Percentiles rank a stretch among this genome's conserved stretches.
phyloP scores from a whole-genome alignment of 2,329 filamentous ascomycete genomes.

The Cladosporium sp. region DNA sequence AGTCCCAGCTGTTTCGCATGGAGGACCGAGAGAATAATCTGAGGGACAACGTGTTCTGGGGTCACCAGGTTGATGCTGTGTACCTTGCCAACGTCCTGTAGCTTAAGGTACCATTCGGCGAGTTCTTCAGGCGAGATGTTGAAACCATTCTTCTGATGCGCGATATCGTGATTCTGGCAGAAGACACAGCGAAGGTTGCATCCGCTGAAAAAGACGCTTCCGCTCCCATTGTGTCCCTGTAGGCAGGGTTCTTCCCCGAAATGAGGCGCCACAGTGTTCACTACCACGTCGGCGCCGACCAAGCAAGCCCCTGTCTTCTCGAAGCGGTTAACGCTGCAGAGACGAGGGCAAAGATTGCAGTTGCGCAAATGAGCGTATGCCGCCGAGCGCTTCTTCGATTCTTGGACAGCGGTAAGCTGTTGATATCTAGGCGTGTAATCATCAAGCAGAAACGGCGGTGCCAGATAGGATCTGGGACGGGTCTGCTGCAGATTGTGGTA shows the following conservation, averaged over 20 bases:
- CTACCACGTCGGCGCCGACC: slow-evolving; percentile 69
- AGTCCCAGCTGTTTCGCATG: slow-evolving; percentile 67
- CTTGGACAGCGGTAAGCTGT: slow-evolving; percentile 62
- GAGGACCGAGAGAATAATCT: slow-evolving; percentile 73
- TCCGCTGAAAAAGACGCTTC: slow-evolving; percentile 76
- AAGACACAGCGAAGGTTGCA: slow-evolving; percentile 71
- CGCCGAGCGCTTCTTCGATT: slow-evolving; percentile 66
- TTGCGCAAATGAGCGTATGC: slow-evolving; percentile 72
- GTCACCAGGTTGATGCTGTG: slow-evolving; percentile 89
- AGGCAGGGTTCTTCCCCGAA: slow-evolving; percentile 82
- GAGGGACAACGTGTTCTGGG: slow-evolving; percentile 80
- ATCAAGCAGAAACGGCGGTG: slow-evolving; percentile 65
- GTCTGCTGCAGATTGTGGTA: neutral
- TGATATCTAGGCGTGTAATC: slow-evolving; percentile 71
- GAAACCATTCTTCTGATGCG: slow-evolving; percentile 76
- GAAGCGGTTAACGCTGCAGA: slow-evolving; percentile 76
- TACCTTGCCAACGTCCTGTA: slow-evolving; percentile 74
- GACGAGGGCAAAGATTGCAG: slow-evolving; percentile 76
- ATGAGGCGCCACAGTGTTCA: slow-evolving; percentile 81
- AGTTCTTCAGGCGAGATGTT: slow-evolving; percentile 75
- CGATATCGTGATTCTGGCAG: slow-evolving; percentile 80
- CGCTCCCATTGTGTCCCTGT: slow-evolving; percentile 75
- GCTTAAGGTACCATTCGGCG: slow-evolving; percentile 76
- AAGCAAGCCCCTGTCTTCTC: slow-evolving; percentile 74
- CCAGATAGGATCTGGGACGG: slow-evolving; percentile 36